Conservation (phyloP, 495 filamentous ascomycete genomes). For the Penicillium cataractarum region DNA sequence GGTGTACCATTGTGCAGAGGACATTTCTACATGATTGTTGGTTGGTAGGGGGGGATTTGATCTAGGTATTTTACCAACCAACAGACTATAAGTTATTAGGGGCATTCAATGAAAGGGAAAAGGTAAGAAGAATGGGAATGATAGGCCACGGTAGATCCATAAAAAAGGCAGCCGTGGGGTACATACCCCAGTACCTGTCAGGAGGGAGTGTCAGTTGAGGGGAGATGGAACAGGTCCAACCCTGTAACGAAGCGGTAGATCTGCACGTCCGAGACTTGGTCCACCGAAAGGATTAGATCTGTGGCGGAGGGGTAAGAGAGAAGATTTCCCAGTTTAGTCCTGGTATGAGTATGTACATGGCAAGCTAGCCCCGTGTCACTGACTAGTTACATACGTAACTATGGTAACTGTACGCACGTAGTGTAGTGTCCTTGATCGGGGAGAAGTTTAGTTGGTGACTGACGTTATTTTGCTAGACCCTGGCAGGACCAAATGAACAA, state of each 20-base stretch:
- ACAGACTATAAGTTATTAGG: background rate
- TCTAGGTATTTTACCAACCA: background rate
- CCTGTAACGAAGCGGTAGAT: background rate
- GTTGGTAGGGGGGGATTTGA: background rate
- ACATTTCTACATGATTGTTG: background rate
- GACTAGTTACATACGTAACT: background rate
- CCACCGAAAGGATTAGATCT: background rate
- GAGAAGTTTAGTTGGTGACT: background rate
- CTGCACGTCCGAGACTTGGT: background rate
- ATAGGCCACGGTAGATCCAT: too few species aligned
- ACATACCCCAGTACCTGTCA: too few species aligned
- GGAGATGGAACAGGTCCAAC: background rate
- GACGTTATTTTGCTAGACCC: background rate
- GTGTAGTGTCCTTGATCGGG: background rate
- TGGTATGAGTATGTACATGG: background rate
- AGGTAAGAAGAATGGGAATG: too few species aligned
- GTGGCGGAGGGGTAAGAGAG: background rate
- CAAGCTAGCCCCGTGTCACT: background rate
- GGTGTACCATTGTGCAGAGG: too few species aligned
- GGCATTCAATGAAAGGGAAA: too few species aligned
- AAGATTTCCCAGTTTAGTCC: background rate
- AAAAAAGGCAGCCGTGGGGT: too few species aligned
- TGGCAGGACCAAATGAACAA: background rate
- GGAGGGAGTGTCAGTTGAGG: background rate
- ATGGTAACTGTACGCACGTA: background rate